phyloP scores from a whole-genome alignment of 225 moss, liverwort and hornwort species.

The Physcomitrellopsis africana region DNA sequence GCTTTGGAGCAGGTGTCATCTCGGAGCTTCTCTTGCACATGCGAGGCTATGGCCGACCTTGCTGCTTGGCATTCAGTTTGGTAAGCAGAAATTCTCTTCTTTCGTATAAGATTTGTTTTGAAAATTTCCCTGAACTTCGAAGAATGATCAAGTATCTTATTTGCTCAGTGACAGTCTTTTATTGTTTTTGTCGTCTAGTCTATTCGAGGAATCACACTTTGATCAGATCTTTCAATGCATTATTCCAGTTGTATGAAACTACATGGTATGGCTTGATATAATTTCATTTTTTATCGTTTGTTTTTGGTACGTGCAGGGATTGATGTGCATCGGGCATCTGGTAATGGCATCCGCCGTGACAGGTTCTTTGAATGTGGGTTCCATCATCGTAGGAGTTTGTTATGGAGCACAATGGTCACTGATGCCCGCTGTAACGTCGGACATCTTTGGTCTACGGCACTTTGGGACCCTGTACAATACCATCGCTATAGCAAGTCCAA shows the following conservation, averaged over 20 bases:
- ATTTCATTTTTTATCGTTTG: too few species aligned
- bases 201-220: neutral
- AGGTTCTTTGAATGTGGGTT: slow-evolving; percentile 61
- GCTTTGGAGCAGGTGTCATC: slow-evolving; percentile 55
- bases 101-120: neutral
- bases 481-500: slow-evolving; percentile 54
- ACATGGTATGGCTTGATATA: too few species aligned
- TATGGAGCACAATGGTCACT: slow-evolving; percentile 79
- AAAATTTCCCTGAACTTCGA: neutral
- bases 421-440: slow-evolving; percentile 75
- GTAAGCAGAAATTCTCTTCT: slow-evolving; percentile 21
- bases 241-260: neutral
- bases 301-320: slow-evolving; percentile 37
- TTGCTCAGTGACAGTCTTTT: neutral
- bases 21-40: slow-evolving; percentile 60
- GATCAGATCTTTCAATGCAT: neutral
- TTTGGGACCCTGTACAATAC: slow-evolving; percentile 70
- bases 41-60: slow-evolving; percentile 51
- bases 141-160: neutral
- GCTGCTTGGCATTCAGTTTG: slow-evolving; percentile 42
- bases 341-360: slow-evolving; percentile 51
- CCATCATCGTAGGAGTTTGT: slow-evolving; percentile 53
- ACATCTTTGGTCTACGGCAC: slow-evolving; percentile 60
- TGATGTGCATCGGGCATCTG: slow-evolving; percentile 59
- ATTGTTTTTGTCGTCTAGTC: neutral